Conservation (phyloP, 352 stramenopile species). For the Globisporangium megalacanthum region DNA sequence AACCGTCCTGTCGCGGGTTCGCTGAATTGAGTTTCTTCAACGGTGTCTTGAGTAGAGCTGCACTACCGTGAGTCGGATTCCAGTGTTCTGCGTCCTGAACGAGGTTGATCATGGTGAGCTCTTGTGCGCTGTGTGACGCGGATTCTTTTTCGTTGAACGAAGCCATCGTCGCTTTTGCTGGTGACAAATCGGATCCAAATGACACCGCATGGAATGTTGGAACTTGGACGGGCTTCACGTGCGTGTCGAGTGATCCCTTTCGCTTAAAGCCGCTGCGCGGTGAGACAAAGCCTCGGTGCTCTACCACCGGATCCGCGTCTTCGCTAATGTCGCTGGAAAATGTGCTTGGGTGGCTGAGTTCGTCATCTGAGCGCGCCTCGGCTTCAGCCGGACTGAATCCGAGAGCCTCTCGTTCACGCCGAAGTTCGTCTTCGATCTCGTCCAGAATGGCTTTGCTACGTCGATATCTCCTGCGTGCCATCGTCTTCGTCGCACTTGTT, state of each 20-base stretch:
- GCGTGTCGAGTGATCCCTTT: background rate
- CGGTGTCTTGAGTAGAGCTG: too few species aligned
- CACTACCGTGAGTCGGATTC: too few species aligned
- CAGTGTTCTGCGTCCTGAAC: too few species aligned
- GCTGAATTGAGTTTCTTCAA: too few species aligned
- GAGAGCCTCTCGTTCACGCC: background rate
- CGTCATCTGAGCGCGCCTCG: background rate
- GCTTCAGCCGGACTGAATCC: background rate
- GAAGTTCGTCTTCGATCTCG: slow-evolving; percentile 14
- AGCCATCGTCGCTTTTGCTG: too few species aligned
- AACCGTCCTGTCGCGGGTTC: too few species aligned
- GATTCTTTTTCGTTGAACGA: too few species aligned
- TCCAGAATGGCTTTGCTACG: slow-evolving; percentile 12
- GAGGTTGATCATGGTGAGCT: too few species aligned
- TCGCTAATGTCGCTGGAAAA: slow-evolving; percentile 5
- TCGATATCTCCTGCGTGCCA: background rate
- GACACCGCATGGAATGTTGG: too few species aligned
- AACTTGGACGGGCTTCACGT: too few species aligned
- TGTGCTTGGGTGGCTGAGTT: slow-evolving; percentile 3
- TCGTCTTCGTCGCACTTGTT: background rate
- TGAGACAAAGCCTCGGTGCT: background rate
- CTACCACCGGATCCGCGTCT: background rate
- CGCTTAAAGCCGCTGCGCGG: background rate
- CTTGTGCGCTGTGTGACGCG: too few species aligned
- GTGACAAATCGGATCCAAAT: too few species aligned